A percentile compares a stretch with the other conserved stretches of the same genome.
These are phyloP conservation scores for Botrytis porri DNA, from an alignment of 2,329 filamentous ascomycete species.

Conservation along the genomic window DNA sequence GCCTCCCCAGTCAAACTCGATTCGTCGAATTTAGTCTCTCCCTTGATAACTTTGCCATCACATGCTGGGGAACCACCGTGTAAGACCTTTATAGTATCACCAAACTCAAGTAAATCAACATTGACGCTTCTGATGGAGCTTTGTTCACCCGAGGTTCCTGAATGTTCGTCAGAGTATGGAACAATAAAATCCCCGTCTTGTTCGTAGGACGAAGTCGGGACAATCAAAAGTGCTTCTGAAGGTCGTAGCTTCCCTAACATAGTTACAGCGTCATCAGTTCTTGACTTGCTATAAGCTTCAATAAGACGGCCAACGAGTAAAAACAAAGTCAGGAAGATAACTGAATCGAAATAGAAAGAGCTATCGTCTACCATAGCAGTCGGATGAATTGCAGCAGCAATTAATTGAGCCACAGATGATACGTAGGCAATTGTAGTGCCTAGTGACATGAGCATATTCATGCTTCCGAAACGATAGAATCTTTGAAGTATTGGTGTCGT, in stretches of 20 bases:
- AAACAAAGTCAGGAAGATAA: conserved; percentile 88
- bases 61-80: conserved; percentile 82
- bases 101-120: conserved; percentile 64
- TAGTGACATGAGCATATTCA: conserved; percentile 90
- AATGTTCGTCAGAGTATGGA: conserved; percentile 32
- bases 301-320: conserved; percentile 71
- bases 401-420: conserved; percentile 75
- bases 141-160: neutral
- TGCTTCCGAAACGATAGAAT: conserved; percentile 92
- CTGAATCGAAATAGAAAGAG: conserved; percentile 82
- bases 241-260: conserved; percentile 76
- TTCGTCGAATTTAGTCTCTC: conserved; percentile 75
- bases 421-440: conserved; percentile 87
- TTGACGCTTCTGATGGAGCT: conserved; percentile 28
- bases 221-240: conserved; percentile 69
- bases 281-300: conserved; percentile 89
- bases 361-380: conserved; percentile 44
- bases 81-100: conserved; percentile 70
- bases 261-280: conserved; percentile 81
- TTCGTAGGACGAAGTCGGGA: conserved; percentile 37
- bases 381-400: conserved; percentile 54
- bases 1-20: conserved; percentile 85
- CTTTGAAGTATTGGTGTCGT: conserved; percentile 68
- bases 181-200: conserved; percentile 50
- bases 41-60: conserved; percentile 67